phyloP scores from a whole-genome alignment of 805 yeast genomes.

The Saccharomycopsis fermentans region DNA sequence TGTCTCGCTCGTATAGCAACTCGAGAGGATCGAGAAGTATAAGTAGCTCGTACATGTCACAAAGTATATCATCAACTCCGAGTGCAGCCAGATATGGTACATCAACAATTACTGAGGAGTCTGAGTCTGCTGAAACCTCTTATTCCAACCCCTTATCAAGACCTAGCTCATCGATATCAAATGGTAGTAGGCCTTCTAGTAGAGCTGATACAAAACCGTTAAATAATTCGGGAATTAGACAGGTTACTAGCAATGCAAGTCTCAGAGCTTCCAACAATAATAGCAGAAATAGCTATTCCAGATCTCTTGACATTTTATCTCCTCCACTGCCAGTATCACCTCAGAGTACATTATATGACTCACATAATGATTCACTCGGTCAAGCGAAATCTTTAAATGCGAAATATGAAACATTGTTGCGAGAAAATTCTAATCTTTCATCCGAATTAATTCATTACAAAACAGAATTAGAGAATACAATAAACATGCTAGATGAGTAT shows the following conservation, averaged over 20 bases:
- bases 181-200: background rate
- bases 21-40: background rate
- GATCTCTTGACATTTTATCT: background rate
- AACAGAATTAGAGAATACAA: slow-evolving; percentile 32
- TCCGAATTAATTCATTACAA: slow-evolving; percentile 18
- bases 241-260: background rate
- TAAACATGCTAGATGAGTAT: slow-evolving; percentile 37
- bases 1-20: background rate
- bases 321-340: background rate
- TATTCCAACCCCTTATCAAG: background rate
- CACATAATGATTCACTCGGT: background rate
- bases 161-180: background rate
- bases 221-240: background rate
- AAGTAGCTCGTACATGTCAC: slow-evolving; percentile 8
- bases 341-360: background rate
- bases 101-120: background rate
- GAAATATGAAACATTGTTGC: slow-evolving; percentile 3
- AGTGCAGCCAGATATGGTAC: background rate
- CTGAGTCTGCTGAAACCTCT: background rate
- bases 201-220: background rate
- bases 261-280: background rate
- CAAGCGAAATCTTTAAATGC: slow-evolving; percentile 3
- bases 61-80: background rate
- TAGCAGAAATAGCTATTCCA: background rate
- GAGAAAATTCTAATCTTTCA: slow-evolving; percentile 8